Percentiles rank a stretch among this genome's conserved stretches.
These are phyloP conservation scores for Penicillium silybi DNA, from an alignment of 495 filamentous ascomycete species.

Conservation along the genomic window DNA sequence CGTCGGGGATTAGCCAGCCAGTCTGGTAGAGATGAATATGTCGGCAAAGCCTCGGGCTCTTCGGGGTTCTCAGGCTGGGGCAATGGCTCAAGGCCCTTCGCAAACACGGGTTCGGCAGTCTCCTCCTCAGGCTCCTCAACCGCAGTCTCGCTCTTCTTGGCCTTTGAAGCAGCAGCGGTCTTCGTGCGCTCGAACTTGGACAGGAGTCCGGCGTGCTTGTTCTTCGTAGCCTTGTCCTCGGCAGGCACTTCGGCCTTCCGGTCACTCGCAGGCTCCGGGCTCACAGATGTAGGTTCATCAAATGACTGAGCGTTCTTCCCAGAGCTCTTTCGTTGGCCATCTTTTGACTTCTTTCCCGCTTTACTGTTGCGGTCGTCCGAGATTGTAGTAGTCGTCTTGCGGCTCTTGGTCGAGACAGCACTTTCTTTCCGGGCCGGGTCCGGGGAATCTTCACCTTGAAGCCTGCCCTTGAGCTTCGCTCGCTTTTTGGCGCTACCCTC, in stretches of 20 bases:
- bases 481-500: conserved; percentile 24
- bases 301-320: conserved; percentile 5
- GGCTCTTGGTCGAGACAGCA: conserved; percentile 25
- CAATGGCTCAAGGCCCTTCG: conserved; percentile 69
- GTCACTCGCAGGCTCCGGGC: conserved; percentile 3
- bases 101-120: conserved; percentile 39
- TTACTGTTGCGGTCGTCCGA: conserved; percentile 13
- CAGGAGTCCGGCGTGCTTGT: conserved; percentile 41
- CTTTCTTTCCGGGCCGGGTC: conserved; percentile 24
- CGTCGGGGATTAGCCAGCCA: conserved; percentile 76
- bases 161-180: conserved; percentile 27
- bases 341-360: conserved; percentile 29
- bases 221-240: conserved; percentile 18
- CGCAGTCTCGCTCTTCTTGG: conserved; percentile 18
- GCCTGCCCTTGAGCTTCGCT: conserved; percentile 14
- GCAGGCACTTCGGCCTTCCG: conserved; percentile 4
- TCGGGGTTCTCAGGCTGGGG: conserved; percentile 68
- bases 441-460: conserved; percentile 18
- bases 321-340: conserved; percentile 24
- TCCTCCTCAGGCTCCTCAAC: conserved; percentile 14
- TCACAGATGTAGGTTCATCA: conserved; percentile 22
- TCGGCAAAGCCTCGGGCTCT: conserved; percentile 20
- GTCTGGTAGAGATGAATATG: conserved; percentile 44
- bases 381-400: conserved; percentile 22
- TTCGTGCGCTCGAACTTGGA: conserved; percentile 46